These are phyloP conservation scores for Desmodesmus armatus DNA, from an alignment of 139 green algal genomes.

Conservation along the genomic window DNA sequence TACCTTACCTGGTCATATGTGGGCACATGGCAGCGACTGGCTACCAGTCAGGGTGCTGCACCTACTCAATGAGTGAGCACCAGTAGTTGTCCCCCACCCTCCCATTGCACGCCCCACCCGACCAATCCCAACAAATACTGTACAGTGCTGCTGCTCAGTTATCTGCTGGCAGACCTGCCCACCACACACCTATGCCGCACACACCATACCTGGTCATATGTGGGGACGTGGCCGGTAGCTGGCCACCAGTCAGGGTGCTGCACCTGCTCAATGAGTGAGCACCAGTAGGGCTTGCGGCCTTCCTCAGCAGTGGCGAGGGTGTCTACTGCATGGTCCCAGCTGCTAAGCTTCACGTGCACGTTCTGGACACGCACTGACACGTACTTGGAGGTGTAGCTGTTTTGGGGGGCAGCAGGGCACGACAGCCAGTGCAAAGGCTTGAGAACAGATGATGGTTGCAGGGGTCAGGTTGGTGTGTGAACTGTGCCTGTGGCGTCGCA, in stretches of 20 bases:
- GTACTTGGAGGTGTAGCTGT: constrained; percentile 41
- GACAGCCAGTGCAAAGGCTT: background rate
- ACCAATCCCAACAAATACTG: too few species aligned
- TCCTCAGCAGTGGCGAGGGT: background rate
- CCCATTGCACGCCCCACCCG: too few species aligned
- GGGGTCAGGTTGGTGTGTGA: background rate
- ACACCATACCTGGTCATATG: constrained; percentile 29
- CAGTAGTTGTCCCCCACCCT: background rate
- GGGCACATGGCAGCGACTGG: background rate
- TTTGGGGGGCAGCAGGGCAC: background rate
- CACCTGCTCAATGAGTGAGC: constrained; percentile 34
- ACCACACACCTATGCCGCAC: too few species aligned
- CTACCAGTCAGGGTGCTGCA: background rate
- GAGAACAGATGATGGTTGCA: too few species aligned
- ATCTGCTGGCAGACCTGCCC: background rate
- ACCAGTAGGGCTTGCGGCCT: constrained; percentile 35
- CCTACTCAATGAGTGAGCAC: background rate
- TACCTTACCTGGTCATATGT: background rate
- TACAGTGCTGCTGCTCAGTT: constrained; percentile 1
- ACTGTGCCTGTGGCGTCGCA: background rate
- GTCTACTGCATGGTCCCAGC: constrained; percentile 43
- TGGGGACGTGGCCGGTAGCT: constrained; percentile 21
- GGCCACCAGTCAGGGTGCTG: constrained; percentile 44
- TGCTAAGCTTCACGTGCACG: constrained; percentile 34
- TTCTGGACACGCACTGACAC: constrained; percentile 47